Conservation (phyloP, 495 filamentous ascomycete species). For the Emericellopsis terricola region DNA sequence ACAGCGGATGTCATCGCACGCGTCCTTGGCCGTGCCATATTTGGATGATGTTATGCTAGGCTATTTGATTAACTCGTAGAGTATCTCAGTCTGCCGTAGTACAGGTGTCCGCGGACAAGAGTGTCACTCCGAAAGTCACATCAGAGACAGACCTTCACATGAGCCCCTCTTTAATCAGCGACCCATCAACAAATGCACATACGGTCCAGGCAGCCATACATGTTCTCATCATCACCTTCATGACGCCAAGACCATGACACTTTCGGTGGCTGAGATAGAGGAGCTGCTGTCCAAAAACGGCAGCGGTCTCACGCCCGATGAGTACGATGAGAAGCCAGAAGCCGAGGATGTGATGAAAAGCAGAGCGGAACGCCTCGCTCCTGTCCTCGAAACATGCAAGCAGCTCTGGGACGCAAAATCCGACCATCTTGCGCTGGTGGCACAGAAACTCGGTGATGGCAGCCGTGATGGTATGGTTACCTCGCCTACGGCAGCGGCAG, state of each 20-base stretch:
- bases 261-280: background rate
- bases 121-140: background rate
- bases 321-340: background rate
- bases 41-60: no score
- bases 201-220: no score
- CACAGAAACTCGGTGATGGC: conserved; percentile 43
- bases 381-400: conserved; percentile 9
- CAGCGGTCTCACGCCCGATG: conserved; percentile 1
- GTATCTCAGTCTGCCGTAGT: no score
- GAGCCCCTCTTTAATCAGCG: background rate
- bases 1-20: no score
- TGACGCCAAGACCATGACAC: no score
- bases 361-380: background rate
- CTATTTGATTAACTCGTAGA: no score
- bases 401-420: conserved; percentile 15
- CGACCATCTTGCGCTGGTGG: conserved; percentile 26
- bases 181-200: no score
- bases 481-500: background rate
- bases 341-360: background rate
- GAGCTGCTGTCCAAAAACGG: conserved; percentile 1
- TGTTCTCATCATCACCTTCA: no score
- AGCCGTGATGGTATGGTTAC: conserved; percentile 40
- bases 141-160: background rate
- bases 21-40: no score
- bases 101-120: no score